Evolutionary conservation across 148 eudicot species (phyloP).

Genomic region (Heliosperma pusillum): DNA sequence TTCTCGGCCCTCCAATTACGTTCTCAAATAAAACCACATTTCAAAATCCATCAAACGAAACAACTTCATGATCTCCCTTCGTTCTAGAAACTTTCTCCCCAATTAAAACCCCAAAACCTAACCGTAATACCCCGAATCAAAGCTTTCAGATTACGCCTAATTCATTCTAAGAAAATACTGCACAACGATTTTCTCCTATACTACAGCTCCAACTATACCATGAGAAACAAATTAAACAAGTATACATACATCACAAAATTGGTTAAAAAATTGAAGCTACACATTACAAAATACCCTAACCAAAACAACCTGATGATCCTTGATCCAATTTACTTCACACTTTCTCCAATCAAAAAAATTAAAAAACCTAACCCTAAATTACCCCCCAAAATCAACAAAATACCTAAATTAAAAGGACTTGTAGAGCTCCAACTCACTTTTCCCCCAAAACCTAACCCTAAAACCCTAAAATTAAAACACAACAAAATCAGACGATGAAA

Average conservation of each 20-base stretch:
- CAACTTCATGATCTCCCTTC: background rate
- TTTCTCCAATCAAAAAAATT: too few species aligned
- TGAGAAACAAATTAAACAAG: background rate
- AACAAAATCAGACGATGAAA: too few species aligned
- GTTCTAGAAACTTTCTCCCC: background rate
- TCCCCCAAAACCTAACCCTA: too few species aligned
- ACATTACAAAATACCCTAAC: too few species aligned
- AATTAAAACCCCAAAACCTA: background rate
- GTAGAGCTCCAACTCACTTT: too few species aligned
- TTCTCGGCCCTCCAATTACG: background rate
- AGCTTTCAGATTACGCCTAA: background rate
- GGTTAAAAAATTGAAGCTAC: background rate
- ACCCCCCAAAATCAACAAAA: too few species aligned
- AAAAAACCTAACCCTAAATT: too few species aligned
- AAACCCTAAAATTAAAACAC: too few species aligned
- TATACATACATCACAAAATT: background rate
- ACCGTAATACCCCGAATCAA: constrained; percentile 9
- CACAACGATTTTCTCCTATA: background rate
- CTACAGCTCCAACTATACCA: background rate
- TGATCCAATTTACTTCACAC: too few species aligned
- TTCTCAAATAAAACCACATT: background rate
- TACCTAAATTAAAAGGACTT: too few species aligned
- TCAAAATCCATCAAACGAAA: background rate
- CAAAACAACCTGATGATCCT: too few species aligned
- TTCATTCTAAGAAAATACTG: background rate